These are phyloP conservation scores for Pythium oligandrum DNA, from an alignment of 352 stramenopile genomes.

Conservation along the genomic window DNA sequence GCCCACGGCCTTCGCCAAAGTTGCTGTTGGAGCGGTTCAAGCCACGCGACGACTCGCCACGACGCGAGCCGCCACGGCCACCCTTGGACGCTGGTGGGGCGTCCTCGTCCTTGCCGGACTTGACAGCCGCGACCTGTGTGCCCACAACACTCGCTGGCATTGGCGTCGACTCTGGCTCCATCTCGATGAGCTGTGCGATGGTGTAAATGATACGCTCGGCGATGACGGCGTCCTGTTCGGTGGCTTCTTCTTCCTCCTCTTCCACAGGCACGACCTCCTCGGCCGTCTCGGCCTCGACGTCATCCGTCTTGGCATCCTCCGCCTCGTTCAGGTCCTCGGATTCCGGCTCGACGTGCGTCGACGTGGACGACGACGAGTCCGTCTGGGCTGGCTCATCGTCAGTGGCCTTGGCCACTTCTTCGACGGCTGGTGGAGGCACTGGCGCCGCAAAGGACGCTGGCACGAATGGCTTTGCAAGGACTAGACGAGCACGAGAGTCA, in stretches of 20 bases:
- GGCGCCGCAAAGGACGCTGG: slow-evolving; percentile 12
- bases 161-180: slow-evolving; percentile 51
- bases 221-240: slow-evolving; percentile 9
- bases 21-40: slow-evolving; percentile 40
- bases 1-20: slow-evolving; percentile 29
- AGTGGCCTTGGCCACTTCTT: too few species aligned
- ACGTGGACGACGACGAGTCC: slow-evolving; percentile 20
- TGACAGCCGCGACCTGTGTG: slow-evolving; percentile 39
- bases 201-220: slow-evolving; percentile 73
- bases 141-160: slow-evolving; percentile 51
- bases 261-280: slow-evolving; percentile 8
- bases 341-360: slow-evolving; percentile 27
- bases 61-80: slow-evolving; percentile 24
- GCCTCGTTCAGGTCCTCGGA: slow-evolving; percentile 21
- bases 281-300: slow-evolving; percentile 1
- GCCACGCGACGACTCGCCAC: slow-evolving; percentile 40
- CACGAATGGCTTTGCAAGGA: slow-evolving; percentile 14
- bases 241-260: slow-evolving; percentile 6
- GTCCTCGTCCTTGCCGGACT: slow-evolving; percentile 41
- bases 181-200: slow-evolving; percentile 66
- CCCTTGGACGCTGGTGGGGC: slow-evolving; percentile 17
- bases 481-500: too few species aligned
- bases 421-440: background rate
- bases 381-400: slow-evolving; percentile 18
- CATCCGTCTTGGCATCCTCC: slow-evolving; percentile 1